Evolutionary conservation across 2,329 filamentous ascomycete genomes (phyloP), one percentile per base, ranked within the genome.

Genomic region (Cucurbitaria berberidis): DNA sequence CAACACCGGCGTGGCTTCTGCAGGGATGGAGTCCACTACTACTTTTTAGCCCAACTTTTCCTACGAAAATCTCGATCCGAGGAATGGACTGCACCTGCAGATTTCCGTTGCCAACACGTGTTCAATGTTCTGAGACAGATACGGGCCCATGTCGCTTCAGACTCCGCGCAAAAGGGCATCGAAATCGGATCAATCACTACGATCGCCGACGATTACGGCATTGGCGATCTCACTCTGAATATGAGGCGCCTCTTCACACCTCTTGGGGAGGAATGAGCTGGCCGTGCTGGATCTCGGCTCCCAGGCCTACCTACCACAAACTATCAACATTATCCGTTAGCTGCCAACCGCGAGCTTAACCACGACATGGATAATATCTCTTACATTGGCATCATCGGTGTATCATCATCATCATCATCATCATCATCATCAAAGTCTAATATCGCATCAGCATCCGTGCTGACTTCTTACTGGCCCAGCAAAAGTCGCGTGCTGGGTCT

Each of bases 201-300:
- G 49, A 88, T 90, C 57, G 85, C 89, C 67, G 84, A 86, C 58
- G 81, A 84, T 52, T 90, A 87, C 68, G 87, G 85, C 6, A 77
- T 84, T 35, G 78, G 79, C 59, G 82, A 88, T 69, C 78, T 89
- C 62, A 89, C 85, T 7, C 78, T 90, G 55, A 84, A 90, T 74
- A 89, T 90, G 87, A 85, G 85, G 67, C 80, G 86, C 63, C 79
- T 91, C 45, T 90, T 91, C 72, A 85, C 82, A 66, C 87, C 87
- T 15, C 78, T 80, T 69, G 70, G 75, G 51, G 65, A 67, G 39
- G 47, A 52, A 19, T 53, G 45, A 45, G 22, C 22, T 19, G 7
- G 24, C 15, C 11, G 11, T 18, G 21, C 27, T 41, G 10, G 43
- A 13, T 18, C 29, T 45, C 48, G 22, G 10, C 26, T 26, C 18